Evolutionary conservation across 2,329 filamentous ascomycete species (phyloP).

Genomic region (Aspergillus latus): DNA sequence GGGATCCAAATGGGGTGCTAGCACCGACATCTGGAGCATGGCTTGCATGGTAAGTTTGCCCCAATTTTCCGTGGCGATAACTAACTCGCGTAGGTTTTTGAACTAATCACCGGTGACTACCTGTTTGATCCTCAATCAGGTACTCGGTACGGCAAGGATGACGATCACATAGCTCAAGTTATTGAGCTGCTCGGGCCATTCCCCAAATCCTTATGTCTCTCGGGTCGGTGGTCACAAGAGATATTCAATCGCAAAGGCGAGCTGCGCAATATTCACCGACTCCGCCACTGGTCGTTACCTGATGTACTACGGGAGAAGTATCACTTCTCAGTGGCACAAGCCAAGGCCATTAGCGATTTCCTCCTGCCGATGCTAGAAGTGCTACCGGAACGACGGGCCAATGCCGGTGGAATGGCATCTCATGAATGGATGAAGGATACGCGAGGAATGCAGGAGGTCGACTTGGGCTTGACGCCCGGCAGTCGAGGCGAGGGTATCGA

Average conservation of each 20-base stretch:
- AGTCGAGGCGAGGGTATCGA: constrained; percentile 89
- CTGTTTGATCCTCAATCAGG: constrained; percentile 97
- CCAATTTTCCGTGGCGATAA: not conserved
- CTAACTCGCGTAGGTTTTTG: constrained; percentile 65
- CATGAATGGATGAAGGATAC: constrained; percentile 82
- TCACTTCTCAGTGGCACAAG: constrained; percentile 83
- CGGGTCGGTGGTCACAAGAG: constrained; percentile 96
- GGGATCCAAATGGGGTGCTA: constrained; percentile 97
- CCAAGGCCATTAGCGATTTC: constrained; percentile 76
- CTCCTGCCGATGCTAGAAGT: constrained; percentile 88
- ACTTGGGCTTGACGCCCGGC: constrained; percentile 73
- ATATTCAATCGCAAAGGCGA: constrained; percentile 99
- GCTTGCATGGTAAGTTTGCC: constrained; percentile 81
- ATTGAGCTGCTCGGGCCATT: constrained; percentile 94
- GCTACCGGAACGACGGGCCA: constrained; percentile 82
- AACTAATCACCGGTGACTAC: constrained; percentile 97
- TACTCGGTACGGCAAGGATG: constrained; percentile 98
- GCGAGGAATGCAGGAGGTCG: constrained; percentile 80
- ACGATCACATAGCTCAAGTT: constrained; percentile 98
- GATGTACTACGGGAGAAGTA: constrained; percentile 97
- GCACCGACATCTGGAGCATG: constrained; percentile 99
- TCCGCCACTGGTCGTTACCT: constrained; percentile 91
- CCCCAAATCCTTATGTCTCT: constrained; percentile 85
- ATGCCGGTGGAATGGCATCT: constrained; percentile 91
- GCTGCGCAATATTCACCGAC: constrained; percentile 91